A percentile compares a stretch with the other conserved stretches of the same genome.
Conservation (phyloP, 768 basidiomycete genomes). For the Phallus indusiatus region DNA sequence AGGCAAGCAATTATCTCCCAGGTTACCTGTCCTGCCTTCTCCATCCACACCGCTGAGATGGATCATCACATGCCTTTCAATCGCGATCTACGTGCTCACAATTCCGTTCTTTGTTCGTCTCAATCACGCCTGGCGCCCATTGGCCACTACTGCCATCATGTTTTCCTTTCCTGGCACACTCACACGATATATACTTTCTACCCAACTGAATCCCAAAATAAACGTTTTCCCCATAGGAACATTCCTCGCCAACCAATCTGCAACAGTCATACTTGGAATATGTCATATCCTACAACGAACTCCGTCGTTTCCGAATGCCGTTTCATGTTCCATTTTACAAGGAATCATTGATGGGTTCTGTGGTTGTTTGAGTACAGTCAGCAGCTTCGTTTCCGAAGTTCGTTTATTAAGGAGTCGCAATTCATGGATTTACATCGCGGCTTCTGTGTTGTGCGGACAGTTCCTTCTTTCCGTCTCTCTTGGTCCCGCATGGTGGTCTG, state of each 20-base stretch:
- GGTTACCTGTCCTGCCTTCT: slow-evolving; percentile 32
- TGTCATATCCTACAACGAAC: slow-evolving; percentile 64
- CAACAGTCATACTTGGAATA: slow-evolving; percentile 73
- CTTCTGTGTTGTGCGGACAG: slow-evolving; percentile 67
- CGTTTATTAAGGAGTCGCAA: slow-evolving; percentile 44
- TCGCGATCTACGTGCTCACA: slow-evolving; percentile 64
- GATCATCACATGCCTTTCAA: slow-evolving; percentile 41
- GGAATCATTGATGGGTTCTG: slow-evolving; percentile 89
- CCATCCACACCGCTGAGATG: slow-evolving; percentile 39
- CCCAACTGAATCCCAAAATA: slow-evolving; percentile 55
- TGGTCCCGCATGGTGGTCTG: slow-evolving; percentile 54
- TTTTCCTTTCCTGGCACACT: slow-evolving; percentile 87
- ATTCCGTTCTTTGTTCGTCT: slow-evolving; percentile 74
- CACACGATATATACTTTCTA: slow-evolving; percentile 70
- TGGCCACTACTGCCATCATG: slow-evolving; percentile 78
- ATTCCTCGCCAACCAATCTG: slow-evolving; percentile 61
- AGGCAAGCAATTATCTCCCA: slow-evolving; percentile 32
- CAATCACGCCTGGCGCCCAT: slow-evolving; percentile 56
- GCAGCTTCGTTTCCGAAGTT: slow-evolving; percentile 84
- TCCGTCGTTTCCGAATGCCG: slow-evolving; percentile 21
- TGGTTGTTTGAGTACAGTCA: slow-evolving; percentile 89
- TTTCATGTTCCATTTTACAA: slow-evolving; percentile 65
- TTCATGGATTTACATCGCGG: slow-evolving; percentile 56
- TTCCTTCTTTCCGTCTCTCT: slow-evolving; percentile 60
- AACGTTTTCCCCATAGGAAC: slow-evolving; percentile 70